phyloP scores from a whole-genome alignment of 352 stramenopile genomes.

The Pythium chondricola region DNA sequence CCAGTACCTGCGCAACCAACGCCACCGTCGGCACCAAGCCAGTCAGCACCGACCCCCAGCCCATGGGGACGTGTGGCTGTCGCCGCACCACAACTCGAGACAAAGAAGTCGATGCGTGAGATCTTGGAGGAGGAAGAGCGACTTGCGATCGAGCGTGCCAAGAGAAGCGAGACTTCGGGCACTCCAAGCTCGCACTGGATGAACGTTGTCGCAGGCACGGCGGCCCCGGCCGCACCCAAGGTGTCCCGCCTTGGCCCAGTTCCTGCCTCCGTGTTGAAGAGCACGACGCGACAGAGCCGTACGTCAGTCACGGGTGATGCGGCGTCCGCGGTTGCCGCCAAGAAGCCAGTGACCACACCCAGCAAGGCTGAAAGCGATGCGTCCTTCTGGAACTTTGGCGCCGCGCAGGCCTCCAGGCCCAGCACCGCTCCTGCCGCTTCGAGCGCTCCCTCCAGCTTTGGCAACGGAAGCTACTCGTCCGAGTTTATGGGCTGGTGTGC shows the following conservation, averaged over 20 bases:
- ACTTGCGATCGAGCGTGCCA: conserved; percentile 57
- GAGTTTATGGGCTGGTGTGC: conserved; percentile 77
- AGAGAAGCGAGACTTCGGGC: conserved; percentile 26
- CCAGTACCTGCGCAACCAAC: conserved; percentile 3
- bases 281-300: conserved; percentile 46
- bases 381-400: conserved; percentile 84
- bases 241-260: conserved; percentile 59
- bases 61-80: conserved; percentile 42
- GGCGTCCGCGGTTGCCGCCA: conserved; percentile 5
- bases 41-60: conserved; percentile 22
- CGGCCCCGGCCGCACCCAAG: conserved; percentile 40
- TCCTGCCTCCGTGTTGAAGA: conserved; percentile 78
- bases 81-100: conserved; percentile 19
- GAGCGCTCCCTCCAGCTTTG: conserved; percentile 26
- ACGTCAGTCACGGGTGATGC: conserved; percentile 18
- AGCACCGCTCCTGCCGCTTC: conserved; percentile 7
- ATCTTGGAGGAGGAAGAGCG: conserved; percentile 81
- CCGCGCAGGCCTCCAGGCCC: conserved; percentile 24
- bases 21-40: conserved; percentile 6
- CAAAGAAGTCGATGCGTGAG: conserved; percentile 72
- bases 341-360: conserved; percentile 22
- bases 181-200: conserved; percentile 70
- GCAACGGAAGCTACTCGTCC: conserved; percentile 36
- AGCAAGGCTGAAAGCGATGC: conserved; percentile 54
- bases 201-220: conserved; percentile 76